phyloP scores from a whole-genome alignment of 1,284 basidiomycete species.

The Gymnopus androsaceus region DNA sequence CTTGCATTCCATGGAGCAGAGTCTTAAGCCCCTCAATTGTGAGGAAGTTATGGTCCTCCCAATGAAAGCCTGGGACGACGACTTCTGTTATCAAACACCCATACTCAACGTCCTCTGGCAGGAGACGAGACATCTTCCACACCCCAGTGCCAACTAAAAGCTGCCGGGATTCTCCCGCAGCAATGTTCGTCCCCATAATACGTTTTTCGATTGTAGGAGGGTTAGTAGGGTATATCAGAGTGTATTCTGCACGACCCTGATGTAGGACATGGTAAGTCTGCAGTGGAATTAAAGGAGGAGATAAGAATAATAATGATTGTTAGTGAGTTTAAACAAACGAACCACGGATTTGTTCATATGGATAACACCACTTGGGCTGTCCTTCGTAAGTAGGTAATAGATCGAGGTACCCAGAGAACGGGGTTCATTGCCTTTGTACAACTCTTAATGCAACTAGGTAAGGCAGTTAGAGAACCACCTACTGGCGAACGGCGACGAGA shows the following conservation, averaged over 20 bases:
- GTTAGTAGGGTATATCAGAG: slow-evolving; percentile 36
- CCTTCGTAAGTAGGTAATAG: slow-evolving; percentile 47
- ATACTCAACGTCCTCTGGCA: slow-evolving; percentile 35
- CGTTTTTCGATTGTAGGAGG: slow-evolving; percentile 40
- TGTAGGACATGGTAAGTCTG: slow-evolving; percentile 54
- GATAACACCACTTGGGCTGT: slow-evolving; percentile 41
- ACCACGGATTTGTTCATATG: slow-evolving; percentile 50
- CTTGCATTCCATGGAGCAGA: neutral
- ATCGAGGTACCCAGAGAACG: slow-evolving; percentile 43
- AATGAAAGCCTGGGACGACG: slow-evolving; percentile 16
- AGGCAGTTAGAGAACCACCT: slow-evolving; percentile 13
- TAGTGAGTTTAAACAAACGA: slow-evolving; percentile 17
- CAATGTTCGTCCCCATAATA: slow-evolving; percentile 42
- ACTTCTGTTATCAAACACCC: slow-evolving; percentile 12
- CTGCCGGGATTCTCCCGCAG: slow-evolving; percentile 43
- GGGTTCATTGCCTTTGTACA: slow-evolving; percentile 28
- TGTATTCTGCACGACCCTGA: slow-evolving; percentile 50
- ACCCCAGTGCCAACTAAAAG: slow-evolving; percentile 48
- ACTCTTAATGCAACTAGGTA: neutral
- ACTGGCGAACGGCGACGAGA: slow-evolving; percentile 44
- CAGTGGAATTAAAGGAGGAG: too few relatives aligned
- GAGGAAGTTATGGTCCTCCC: slow-evolving; percentile 15
- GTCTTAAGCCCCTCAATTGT: slow-evolving; percentile 11
- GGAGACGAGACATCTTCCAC: slow-evolving; percentile 52
- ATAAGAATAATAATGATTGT: neutral